Evolutionary conservation across 2,329 filamentous ascomycete genomes (phyloP), one percentile per base, ranked within the genome.

Genomic region (Ophiostoma sp.): DNA sequence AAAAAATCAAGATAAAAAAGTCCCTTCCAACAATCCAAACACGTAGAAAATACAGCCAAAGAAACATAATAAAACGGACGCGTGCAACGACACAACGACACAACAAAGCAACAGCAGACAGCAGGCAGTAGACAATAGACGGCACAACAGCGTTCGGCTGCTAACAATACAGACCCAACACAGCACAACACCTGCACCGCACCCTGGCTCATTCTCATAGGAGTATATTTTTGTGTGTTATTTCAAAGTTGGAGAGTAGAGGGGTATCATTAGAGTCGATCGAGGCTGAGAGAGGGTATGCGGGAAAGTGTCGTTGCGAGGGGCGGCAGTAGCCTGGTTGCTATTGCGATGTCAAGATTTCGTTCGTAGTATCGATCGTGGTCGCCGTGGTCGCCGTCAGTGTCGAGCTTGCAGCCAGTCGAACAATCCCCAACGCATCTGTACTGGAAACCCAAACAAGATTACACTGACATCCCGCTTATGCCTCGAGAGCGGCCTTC

Each of bases 401-500:
- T 27, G 27, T 27, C 27, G 27, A 27, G 27, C 27, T 27, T 27
- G 27, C 27, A 27, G 27, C 27, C 27, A 27, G 27, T 2, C 27
- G 27, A 27, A 27, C 27, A 27, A 2, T 27, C 27, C 27, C 27
- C 65, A 27, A 38, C 3, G n/a, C 12, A 41, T 8, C 2, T 27
- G 27, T 66, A 18, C 36, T 18, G 42, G 14, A 66, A 40, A 2
- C 6, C 8, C 11, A 47, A 14, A 12, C 45, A 47, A 27, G 40
- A 41, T 0, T 40, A 63, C n/a, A 42, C 14, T 40, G 7, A 16
- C n/a, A 27, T 7, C 18, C 14, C 18, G 58, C 47, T 72, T 76
- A 78, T 64, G 75, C 76, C 74, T 78, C 77, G 62, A 75, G 72
- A 36, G 74, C 75, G 68, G 72, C 71, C 73, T 78, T 78, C 74